Evolutionary conservation across 179 eudicot genomes (phyloP).

Genomic region (Beta macrorhiza): DNA sequence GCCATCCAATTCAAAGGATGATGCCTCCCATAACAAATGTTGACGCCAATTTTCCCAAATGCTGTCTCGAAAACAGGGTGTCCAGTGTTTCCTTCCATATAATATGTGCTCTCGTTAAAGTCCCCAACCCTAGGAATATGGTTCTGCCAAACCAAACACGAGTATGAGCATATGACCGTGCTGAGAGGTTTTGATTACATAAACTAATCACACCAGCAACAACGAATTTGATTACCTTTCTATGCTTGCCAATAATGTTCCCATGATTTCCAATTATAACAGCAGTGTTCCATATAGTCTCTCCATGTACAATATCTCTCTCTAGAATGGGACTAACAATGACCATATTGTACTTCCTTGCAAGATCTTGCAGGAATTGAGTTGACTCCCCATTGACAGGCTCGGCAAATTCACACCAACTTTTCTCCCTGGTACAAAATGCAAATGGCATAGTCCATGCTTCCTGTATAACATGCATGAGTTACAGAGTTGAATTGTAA

Average conservation of each 20-base stretch:
- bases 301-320: conserved; percentile 89
- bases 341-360: conserved; percentile 87
- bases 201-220: not conserved
- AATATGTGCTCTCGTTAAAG: conserved; percentile 97
- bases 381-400: conserved; percentile 90
- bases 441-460: conserved; percentile 99
- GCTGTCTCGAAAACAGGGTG: conserved; percentile 97
- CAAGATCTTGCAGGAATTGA: conserved; percentile 70
- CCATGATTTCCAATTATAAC: conserved; percentile 92
- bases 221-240: conserved; percentile 57
- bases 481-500: not conserved
- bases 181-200: not conserved
- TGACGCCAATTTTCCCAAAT: conserved; percentile 89
- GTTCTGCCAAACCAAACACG: conserved; percentile 55
- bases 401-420: conserved; percentile 98
- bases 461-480: conserved; percentile 51
- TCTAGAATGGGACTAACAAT: conserved; percentile 87
- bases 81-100: conserved; percentile 98
- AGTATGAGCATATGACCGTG: not conserved
- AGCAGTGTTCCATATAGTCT: conserved; percentile 93
- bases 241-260: conserved; percentile 85
- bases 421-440: conserved; percentile 94
- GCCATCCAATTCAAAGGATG: conserved; percentile 98
- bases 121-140: conserved; percentile 98
- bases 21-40: conserved; percentile 97